Conservation (phyloP, 192 early-diverging fungal species). For the Neocallimastix lanati region DNA sequence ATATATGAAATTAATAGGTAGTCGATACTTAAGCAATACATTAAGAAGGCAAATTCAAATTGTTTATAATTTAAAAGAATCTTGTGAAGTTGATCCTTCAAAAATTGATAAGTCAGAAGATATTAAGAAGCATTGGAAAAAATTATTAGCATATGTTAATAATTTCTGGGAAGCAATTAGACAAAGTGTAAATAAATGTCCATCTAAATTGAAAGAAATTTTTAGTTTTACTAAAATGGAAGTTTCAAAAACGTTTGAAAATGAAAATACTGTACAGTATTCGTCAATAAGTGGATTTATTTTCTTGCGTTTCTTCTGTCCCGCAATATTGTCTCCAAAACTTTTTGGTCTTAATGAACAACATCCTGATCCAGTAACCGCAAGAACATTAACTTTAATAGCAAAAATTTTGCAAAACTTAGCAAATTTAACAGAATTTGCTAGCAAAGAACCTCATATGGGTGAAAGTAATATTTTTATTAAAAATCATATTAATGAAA, state of each 20-base stretch:
- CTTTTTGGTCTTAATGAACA: constrained; percentile 50
- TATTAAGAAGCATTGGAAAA: neutral
- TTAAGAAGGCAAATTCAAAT: neutral
- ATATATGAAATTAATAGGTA: neutral
- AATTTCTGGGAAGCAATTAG: neutral
- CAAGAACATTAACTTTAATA: constrained; percentile 45
- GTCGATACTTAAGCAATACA: neutral
- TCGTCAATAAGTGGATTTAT: constrained; percentile 38
- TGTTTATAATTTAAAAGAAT: neutral
- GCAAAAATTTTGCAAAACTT: constrained; percentile 54
- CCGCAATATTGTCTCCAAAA: constrained; percentile 51
- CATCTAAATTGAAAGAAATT: neutral
- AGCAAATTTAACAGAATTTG: constrained; percentile 46
- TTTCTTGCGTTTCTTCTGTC: constrained; percentile 49
- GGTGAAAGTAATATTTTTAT: neutral
- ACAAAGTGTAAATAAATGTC: neutral
- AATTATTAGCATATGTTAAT: neutral
- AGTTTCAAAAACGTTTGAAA: neutral
- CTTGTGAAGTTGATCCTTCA: neutral
- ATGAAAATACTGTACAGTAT: constrained; percentile 6
- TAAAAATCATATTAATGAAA: neutral
- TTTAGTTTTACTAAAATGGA: neutral
- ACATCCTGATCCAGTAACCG: constrained; percentile 28
- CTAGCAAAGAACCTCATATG: constrained; percentile 49
- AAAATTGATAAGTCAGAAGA: neutral